These are phyloP conservation scores for Entamoeba dispar DNA, from an alignment of 208 protist species.

Conservation along the genomic window DNA sequence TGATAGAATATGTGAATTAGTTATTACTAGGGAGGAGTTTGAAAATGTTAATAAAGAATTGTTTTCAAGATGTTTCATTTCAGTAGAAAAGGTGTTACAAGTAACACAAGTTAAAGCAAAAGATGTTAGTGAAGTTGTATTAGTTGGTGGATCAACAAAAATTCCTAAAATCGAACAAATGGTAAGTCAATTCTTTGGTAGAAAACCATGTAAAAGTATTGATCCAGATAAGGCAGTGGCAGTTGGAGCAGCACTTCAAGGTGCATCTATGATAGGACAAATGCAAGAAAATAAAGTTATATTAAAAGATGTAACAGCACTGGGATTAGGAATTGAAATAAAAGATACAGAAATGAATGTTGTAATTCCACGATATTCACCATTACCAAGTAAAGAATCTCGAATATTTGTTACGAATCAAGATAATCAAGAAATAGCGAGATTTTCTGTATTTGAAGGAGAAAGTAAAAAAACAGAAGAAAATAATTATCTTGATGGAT, in stretches of 20 bases:
- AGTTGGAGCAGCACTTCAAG: conserved; percentile 89
- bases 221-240: conserved; percentile 92
- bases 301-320: conserved; percentile 40
- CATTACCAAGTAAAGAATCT: conserved; percentile 24
- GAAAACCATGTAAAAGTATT: conserved; percentile 69
- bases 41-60: conserved; percentile 84
- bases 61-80: conserved; percentile 73
- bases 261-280: conserved; percentile 29
- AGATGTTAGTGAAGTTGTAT: conserved; percentile 77
- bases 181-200: conserved; percentile 78
- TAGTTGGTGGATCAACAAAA: conserved; percentile 75
- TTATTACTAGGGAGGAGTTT: conserved; percentile 75
- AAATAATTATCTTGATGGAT: conserved; percentile 79
- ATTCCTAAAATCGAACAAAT: conserved; percentile 88
- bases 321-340: conserved; percentile 34
- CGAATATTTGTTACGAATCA: conserved; percentile 67
- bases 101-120: conserved; percentile 53
- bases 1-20: conserved; percentile 62
- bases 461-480: conserved; percentile 87
- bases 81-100: conserved; percentile 65
- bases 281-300: conserved; percentile 13
- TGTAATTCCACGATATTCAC: conserved; percentile 19
- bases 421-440: conserved; percentile 61
- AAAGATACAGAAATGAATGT: conserved; percentile 23
- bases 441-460: conserved; percentile 80